Evolutionary conservation across 2,329 filamentous ascomycete species (phyloP), one percentile per base, ranked within the genome.

Genomic region (Clarireedia sp.): DNA sequence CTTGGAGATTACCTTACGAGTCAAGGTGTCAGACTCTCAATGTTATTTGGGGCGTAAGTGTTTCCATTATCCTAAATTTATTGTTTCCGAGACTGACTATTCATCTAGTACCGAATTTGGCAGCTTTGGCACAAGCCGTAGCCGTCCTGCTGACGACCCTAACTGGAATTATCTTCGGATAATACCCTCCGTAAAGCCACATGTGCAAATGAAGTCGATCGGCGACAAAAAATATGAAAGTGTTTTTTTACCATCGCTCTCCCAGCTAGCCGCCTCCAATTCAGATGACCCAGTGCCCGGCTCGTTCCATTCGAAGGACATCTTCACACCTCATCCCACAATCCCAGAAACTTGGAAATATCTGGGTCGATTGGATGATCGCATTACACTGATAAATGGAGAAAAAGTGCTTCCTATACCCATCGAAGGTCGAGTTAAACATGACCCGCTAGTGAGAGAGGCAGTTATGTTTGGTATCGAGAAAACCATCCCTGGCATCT

Each of bases 101-200:
- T 44, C 5, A 36, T 24, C 17, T 47, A 66, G 69, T 2, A 85
- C 82, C 0, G 82, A 86, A 63, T 79, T 76, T 1, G 81, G 81
- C 83, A 78, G 83, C 78, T 1, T 82, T 80, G 0, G 75, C 77
- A 16, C 44, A 47, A 47, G 44, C 26, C 44, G 44, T 9, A 29
- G 9, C 10, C 72, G 75, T 0, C 52, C 51, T 14, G 63, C 65
- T 1, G 74, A 69, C 1, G 82, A 85, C 64, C 75, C 75, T 44
- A 75, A 72, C 5, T 86, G 83, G 83, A 78, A 82, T 61, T 86
- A 82, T 58, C 66, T 83, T 12, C 75, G 75, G 23, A 52, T 53
- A 17, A 21, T 50, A 10, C 14, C 29, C 17, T 48, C 41, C 2
- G 40, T 60, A n/a, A 48, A 57, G 16, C 53, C 51, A 14, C 58